phyloP scores from a whole-genome alignment of 257 asterid genomes.

The Verbena officinalis region DNA sequence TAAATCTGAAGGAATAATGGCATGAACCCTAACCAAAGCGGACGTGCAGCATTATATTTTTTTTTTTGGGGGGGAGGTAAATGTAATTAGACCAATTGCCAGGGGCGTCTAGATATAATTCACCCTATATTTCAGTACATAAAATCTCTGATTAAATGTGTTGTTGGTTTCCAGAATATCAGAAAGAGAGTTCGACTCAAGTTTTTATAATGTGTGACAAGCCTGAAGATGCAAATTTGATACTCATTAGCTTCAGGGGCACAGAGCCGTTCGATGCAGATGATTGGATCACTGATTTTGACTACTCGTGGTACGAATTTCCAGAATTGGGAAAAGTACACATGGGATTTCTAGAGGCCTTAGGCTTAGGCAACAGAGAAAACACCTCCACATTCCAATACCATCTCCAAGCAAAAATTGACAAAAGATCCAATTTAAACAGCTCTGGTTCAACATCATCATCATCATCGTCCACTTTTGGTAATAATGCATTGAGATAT shows the following conservation, averaged over 20 bases:
- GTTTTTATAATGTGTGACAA: conserved; percentile 80
- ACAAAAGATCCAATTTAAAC: conserved; percentile 6
- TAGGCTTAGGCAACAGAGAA: conserved; percentile 82
- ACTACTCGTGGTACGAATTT: conserved; percentile 94
- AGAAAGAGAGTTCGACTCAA: conserved; percentile 80
- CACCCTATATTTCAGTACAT: too few species aligned
- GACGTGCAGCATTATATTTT: too few species aligned
- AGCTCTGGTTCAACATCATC: conserved; percentile 21
- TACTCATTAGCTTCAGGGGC: conserved; percentile 83
- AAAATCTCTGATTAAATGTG: neutral
- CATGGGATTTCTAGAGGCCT: conserved; percentile 95
- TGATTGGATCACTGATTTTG: conserved; percentile 95
- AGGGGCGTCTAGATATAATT: too few species aligned
- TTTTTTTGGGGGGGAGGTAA: too few species aligned
- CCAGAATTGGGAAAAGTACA: conserved; percentile 91
- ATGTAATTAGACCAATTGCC: too few species aligned
- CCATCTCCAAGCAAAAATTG: conserved; percentile 32
- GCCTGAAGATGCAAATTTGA: conserved; percentile 74
- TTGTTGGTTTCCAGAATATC: conserved; percentile 58
- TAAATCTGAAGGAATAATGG: too few species aligned
- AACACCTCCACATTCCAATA: conserved; percentile 55
- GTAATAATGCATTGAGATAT: conserved; percentile 18
- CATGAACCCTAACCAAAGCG: too few species aligned
- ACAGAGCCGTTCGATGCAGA: conserved; percentile 97
- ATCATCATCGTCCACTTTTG: conserved; percentile 4